Base-by-base conservation (phyloP, 2,329 filamentous ascomycete species). In the Anthostomella pinea region DNA sequence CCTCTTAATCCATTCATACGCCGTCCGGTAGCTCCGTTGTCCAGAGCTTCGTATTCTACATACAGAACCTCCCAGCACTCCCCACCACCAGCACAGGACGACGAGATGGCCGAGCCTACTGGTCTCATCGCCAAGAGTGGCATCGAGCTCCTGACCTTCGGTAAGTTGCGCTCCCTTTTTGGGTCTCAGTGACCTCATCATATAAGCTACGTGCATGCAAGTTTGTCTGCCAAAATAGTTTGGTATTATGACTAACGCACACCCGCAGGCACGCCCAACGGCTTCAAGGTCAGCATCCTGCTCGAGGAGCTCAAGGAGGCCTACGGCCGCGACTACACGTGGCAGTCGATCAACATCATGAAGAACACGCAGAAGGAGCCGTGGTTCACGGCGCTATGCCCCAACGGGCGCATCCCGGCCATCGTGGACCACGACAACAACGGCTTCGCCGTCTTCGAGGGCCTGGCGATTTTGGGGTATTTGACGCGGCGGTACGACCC, bases 401-500 rank as follows among this genome's bases (percentile, higher is more conserved):
- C 80, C 23, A 85, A 85, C 58, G 81, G 80, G 3, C 71, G 79
- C 11, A 83, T 83, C 48, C 79, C 80, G 2, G 79, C 75, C 30
- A 73, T 85, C 30, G 71, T 83, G 19, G 80, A 85, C 62, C 80
- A 85, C 47, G 77, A 84, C 58, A 71, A 77, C 43, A 65, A 66
- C 38, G 72, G 62, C 30, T 75, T 84, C 33, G 62, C 73, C 27
- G 78, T 91, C 18, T 91, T 90, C 52, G 87, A 93, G 62, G 82
- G 81, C 28, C 75, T 81, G 30, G 77, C 82, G 42, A 90, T 90
- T 52, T 71, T 90, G 53, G 70, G 77, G 41, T 91, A 91, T 60
- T 71, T 91, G 14, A 75, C 79, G 8, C 76, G 81, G n/a, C 75
- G 75, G 46, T 89, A 89, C 55, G 85, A 89, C 57, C 67, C 68